Percentiles rank a stretch among this genome's conserved stretches.
Conservation (phyloP, 163 green algal genomes). For the Volvox carteri region DNA sequence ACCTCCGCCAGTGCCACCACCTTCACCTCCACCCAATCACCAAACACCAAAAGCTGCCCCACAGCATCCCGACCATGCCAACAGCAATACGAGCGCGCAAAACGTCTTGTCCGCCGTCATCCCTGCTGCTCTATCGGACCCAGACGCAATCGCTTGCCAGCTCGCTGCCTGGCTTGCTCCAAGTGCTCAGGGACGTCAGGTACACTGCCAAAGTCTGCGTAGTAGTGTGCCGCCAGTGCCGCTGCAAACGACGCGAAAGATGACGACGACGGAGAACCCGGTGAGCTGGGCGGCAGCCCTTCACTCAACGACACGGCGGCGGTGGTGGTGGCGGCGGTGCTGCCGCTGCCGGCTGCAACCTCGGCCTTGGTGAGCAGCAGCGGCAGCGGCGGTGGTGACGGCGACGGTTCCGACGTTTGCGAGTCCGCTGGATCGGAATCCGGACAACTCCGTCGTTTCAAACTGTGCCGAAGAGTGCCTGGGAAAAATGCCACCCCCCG, state of each 20-base stretch:
- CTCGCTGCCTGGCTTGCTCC: constrained; percentile 21
- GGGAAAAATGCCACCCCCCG: background rate
- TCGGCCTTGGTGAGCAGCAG: background rate
- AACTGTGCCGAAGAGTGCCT: background rate
- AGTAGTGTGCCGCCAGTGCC: constrained; percentile 41
- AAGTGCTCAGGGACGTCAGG: constrained; percentile 38
- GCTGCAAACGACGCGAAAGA: constrained; percentile 46
- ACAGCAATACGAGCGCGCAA: too few relatives aligned
- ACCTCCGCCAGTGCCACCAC: too few relatives aligned
- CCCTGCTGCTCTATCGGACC: background rate
- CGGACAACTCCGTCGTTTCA: constrained; percentile 17
- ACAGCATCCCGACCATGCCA: too few relatives aligned
- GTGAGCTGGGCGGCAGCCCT: background rate
- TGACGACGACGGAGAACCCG: constrained; percentile 1
- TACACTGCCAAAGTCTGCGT: constrained; percentile 22
- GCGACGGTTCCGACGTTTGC: background rate
- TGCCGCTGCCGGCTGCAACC: background rate
- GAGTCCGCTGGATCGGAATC: background rate
- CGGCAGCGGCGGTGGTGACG: background rate
- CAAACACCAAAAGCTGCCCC: too few relatives aligned
- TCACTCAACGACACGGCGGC: background rate
- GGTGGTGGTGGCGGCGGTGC: background rate
- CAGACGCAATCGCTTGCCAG: constrained; percentile 13
- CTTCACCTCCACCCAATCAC: too few relatives aligned
- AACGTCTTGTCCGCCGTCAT: too few relatives aligned